Percentiles rank a stretch among this genome's conserved stretches.
These are phyloP conservation scores for Neoboletus brunneissimus DNA, from an alignment of 768 basidiomycete genomes.

Conservation along the genomic window DNA sequence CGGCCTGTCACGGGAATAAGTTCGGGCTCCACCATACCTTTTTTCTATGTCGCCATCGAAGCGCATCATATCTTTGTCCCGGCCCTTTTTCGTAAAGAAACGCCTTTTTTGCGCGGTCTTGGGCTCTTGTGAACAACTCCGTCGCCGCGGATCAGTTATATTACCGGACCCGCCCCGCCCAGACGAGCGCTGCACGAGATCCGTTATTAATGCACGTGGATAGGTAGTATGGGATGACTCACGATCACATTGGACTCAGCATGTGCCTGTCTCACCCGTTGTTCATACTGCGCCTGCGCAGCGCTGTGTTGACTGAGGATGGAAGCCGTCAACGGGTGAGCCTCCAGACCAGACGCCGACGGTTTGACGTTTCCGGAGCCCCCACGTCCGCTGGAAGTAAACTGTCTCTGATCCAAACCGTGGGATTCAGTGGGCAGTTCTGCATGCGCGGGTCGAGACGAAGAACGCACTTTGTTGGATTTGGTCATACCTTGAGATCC, in stretches of 20 bases:
- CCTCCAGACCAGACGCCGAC: not conserved
- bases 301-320: slow-evolving; percentile 22
- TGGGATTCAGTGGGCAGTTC: not conserved
- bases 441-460: not conserved
- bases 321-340: slow-evolving; percentile 24
- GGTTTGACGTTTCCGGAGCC: slow-evolving; percentile 26
- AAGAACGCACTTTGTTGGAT: not conserved
- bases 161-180: slow-evolving; percentile 29
- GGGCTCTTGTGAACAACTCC: slow-evolving; percentile 7
- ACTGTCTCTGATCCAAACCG: not conserved
- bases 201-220: not conserved
- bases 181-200: slow-evolving; percentile 19
- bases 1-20: not conserved
- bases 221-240: not conserved
- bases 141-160: slow-evolving; percentile 14
- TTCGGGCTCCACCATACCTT: slow-evolving; percentile 1
- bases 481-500: not conserved
- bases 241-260: slow-evolving; percentile 19
- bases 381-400: slow-evolving; percentile 25
- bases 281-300: slow-evolving; percentile 14
- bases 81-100: slow-evolving; percentile 18
- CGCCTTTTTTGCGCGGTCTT: not conserved
- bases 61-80: not conserved
- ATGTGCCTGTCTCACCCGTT: slow-evolving; percentile 10
- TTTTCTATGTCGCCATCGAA: not conserved